Base-by-base conservation (phyloP, 73 alveolate species). In the Breviolum minutum region DNA sequence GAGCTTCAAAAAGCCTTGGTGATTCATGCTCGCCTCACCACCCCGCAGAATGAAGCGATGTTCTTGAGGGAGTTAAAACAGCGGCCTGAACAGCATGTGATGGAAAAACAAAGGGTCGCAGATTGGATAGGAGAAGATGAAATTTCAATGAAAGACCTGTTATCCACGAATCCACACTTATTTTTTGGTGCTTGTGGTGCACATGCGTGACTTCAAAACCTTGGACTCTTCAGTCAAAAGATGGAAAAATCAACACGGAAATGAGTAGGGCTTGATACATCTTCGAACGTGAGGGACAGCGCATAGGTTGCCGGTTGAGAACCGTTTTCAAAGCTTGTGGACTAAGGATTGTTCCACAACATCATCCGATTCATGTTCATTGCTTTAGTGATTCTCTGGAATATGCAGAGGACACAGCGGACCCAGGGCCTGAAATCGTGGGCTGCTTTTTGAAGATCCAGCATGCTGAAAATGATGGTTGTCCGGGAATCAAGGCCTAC, bases 361-460 rank as follows among this genome's bases (percentile, higher is more conserved):
- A 93, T 17, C 98, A 93, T 80, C 98, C 91, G 69, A 77, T 93
- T 32, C 98, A 93, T 30, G 81, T 93, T 48, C 98, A 93, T 30
- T 93, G 98, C 98, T 93, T 76, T 82, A 64, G 91, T 61, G 98
- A 93, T 26, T 93, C 98, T 81, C 29, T 93, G 98, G 69, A n/a
- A 54, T 79, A 93, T 63, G 98, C 98, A 16, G 29, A 76, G 98
- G 97, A 30, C 63, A 60, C 77, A 83, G 19, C 4, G 70, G 40
- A 22, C 77, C 8, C 77, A 6, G 77, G 77, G n/a, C 17, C 24
- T 14, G n/a, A 68, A 68, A 68, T 17, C 4, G 77, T 68, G 24
- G 17, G 77, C 17, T 22, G 77, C 17, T 68, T 68, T 68, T 68
- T 68, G 77, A 22, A 14, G 77, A 68, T 2, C 77, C 17, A 68